Conservation (phyloP, 345 rosid species). For the Draba incana region DNA sequence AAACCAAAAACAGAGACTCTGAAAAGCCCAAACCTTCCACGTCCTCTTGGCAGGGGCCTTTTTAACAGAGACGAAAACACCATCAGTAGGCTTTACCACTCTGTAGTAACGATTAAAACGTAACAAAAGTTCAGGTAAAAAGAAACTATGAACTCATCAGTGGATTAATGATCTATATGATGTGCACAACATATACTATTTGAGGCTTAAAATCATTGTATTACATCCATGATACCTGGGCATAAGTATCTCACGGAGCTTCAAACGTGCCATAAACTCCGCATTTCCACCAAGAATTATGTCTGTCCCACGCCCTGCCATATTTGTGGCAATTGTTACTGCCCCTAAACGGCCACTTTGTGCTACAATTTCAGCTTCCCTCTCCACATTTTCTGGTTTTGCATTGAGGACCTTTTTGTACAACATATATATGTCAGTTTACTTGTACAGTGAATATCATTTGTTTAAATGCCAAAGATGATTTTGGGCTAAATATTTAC, state of each 20-base stretch:
- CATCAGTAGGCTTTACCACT: slow-evolving; percentile 75
- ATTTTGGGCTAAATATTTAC: not conserved
- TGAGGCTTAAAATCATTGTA: not conserved
- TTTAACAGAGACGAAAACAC: slow-evolving; percentile 83
- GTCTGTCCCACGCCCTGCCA: slow-evolving; percentile 99
- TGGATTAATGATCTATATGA: slow-evolving; percentile 16
- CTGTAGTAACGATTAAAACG: slow-evolving; percentile 50
- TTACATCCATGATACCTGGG: slow-evolving; percentile 67
- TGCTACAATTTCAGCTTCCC: slow-evolving; percentile 99
- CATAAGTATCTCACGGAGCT: slow-evolving; percentile 96
- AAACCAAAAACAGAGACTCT: slow-evolving; percentile 22
- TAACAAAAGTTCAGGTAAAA: slow-evolving; percentile 24
- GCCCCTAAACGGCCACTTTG: slow-evolving; percentile 99
- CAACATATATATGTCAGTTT: slow-evolving; percentile 36
- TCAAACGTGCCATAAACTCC: slow-evolving; percentile 97
- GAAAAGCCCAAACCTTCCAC: slow-evolving; percentile 73
- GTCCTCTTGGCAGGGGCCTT: slow-evolving; percentile 80
- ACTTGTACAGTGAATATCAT: slow-evolving; percentile 19
- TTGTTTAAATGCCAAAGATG: slow-evolving; percentile 1
- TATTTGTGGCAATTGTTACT: slow-evolving; percentile 96
- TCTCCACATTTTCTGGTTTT: slow-evolving; percentile 98
- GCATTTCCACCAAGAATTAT: slow-evolving; percentile 98
- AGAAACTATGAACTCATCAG: slow-evolving; percentile 11
- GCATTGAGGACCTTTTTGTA: slow-evolving; percentile 88
- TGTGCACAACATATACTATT: slow-evolving; percentile 9